These are phyloP conservation scores for Talaromyces amestolkiae DNA, from an alignment of 2,329 filamentous ascomycete species.

Conservation along the genomic window DNA sequence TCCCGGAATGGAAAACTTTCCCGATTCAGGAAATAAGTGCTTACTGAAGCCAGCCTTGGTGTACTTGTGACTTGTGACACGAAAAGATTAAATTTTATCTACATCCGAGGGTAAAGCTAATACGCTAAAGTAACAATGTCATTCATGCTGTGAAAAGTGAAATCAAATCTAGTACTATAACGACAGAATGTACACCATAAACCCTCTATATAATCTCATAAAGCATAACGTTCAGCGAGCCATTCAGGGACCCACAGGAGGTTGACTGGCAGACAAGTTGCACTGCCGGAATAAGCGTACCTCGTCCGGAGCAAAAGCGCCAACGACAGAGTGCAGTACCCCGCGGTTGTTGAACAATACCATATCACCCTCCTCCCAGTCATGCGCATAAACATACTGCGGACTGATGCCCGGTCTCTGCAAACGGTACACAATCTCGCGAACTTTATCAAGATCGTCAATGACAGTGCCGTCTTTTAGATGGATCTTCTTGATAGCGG, in stretches of 20 bases:
- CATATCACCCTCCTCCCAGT: constrained; percentile 74
- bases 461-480: constrained; percentile 64
- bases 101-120: background rate
- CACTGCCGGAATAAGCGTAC: constrained; percentile 74
- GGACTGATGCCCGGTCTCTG: constrained; percentile 72
- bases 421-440: constrained; percentile 68
- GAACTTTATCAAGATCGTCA: constrained; percentile 64
- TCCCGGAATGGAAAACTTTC: background rate
- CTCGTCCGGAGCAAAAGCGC: constrained; percentile 70
- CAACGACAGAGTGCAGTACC: constrained; percentile 71
- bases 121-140: background rate
- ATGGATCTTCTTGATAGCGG: constrained; percentile 67
- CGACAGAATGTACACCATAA: background rate
- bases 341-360: constrained; percentile 78
- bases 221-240: background rate
- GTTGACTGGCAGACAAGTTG: constrained; percentile 59
- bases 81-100: background rate
- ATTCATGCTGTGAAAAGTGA: background rate
- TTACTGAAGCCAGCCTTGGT: background rate
- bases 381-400: constrained; percentile 66
- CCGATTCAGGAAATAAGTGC: background rate
- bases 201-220: background rate
- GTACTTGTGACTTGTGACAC: background rate
- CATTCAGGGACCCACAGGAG: constrained; percentile 13
- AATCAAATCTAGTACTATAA: background rate